A percentile compares a stretch with the other conserved stretches of the same genome.
Evolutionary conservation across 2,329 filamentous ascomycete genomes (phyloP).

Genomic region (Diaporthe citriasiana): DNA sequence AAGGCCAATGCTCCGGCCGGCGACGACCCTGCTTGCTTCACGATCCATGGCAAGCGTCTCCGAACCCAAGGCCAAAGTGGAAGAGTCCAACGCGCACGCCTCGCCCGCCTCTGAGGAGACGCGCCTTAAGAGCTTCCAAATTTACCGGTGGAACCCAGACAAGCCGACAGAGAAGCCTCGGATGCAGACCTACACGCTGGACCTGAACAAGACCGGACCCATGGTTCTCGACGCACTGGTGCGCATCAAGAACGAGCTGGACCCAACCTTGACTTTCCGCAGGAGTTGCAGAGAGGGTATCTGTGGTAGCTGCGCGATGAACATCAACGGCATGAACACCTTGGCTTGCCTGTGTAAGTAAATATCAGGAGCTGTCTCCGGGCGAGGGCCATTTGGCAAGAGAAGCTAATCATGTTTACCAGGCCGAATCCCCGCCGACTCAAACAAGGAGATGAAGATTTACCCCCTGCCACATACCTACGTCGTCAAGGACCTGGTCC

Average conservation of each 20-base stretch:
- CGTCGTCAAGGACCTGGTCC: constrained; percentile 98
- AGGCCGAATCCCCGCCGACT: constrained; percentile 95
- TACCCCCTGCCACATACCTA: constrained; percentile 99
- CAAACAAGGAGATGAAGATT: constrained; percentile 86
- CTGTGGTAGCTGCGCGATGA: constrained; percentile 99
- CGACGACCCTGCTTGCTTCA: constrained; percentile 52
- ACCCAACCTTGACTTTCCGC: constrained; percentile 96
- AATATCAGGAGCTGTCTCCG: constrained; percentile 1
- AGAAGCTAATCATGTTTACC: constrained; percentile 31
- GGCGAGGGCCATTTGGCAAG: constrained; percentile 47
- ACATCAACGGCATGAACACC: constrained; percentile 99
- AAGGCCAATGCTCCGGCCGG: constrained; percentile 58
- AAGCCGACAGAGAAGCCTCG: constrained; percentile 90
- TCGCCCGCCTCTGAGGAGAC: constrained; percentile 72
- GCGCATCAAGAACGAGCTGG: constrained; percentile 98
- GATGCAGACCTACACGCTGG: constrained; percentile 95
- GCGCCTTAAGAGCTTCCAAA: constrained; percentile 92
- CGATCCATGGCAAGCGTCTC: constrained; percentile 70
- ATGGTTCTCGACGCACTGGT: constrained; percentile 99
- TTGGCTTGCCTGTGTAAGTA: constrained; percentile 94
- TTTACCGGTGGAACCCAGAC: constrained; percentile 99
- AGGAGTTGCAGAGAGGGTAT: constrained; percentile 98
- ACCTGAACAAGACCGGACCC: constrained; percentile 98
- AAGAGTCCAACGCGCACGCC: constrained; percentile 36
- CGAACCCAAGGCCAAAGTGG: constrained; percentile 58